Evolutionary conservation across 2,329 filamentous ascomycete genomes (phyloP), one percentile per base, ranked within the genome.

Genomic region (Neonectria sp.): DNA sequence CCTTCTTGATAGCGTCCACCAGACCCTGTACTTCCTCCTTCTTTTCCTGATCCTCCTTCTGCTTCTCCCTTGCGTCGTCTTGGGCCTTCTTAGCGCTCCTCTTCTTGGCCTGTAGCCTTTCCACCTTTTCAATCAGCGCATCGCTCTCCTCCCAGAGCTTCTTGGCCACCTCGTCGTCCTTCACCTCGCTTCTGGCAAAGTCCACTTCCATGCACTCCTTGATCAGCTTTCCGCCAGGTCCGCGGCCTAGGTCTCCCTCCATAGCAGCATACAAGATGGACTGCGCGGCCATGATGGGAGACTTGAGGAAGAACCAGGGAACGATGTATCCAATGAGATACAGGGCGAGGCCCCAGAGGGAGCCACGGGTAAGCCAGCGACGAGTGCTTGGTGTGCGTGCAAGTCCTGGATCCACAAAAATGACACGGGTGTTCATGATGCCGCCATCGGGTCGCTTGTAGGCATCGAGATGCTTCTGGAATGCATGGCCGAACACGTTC

Each of bases 111-210:
- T 92, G 89, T 74, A 96, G 91, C 56, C 89, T 82, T 9, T 82
- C 81, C 0, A 95, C 95, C 27, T 91, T 89, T 77, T 97, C 92
- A 63, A 98, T 91, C 70, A 97, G 89, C 77, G 90, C 90, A 76
- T 97, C 95, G 77, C 93, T 97, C 65, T 93, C 91, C 77, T 97
- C 90, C 95, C 95, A 99, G 17, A 99, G 84, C 79, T 91, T 89
- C 86, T 97, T 95, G 65, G 94, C 95, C 33, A 93, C 82, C 24
- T 88, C 88, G 71, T 97, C 95, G 77, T 97, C 93, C 71, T 88
- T 87, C 51, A 98, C 86, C 75, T 98, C 95, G 29, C 83, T 85
- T 60, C 93, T 86, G 29, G 91, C 87, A 79, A 90, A 92, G 69
- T 92, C 89, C 21, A 95, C 86, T 76, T 94, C 89, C 73, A 89